These are phyloP conservation scores for Porphyrellus sp. DNA, from an alignment of 1,284 basidiomycete species.

Conservation along the genomic window DNA sequence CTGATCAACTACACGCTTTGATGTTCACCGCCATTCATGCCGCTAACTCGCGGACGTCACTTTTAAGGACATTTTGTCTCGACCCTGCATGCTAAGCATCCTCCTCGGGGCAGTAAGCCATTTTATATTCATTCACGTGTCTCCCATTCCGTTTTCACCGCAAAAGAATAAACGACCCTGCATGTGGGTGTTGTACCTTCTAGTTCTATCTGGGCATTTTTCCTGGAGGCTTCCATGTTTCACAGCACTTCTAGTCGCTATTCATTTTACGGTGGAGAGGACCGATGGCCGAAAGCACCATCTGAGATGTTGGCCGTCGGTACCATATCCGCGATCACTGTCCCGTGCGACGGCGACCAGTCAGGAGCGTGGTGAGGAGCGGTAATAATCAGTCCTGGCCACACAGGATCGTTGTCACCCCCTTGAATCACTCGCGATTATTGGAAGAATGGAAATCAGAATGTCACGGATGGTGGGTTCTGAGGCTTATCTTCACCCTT, in stretches of 20 bases:
- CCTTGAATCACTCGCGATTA: background rate
- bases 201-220: background rate
- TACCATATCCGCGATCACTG: background rate
- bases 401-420: background rate
- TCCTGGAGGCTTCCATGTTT: background rate
- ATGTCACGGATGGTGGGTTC: background rate
- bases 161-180: background rate
- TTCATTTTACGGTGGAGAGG: background rate
- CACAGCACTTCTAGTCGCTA: background rate
- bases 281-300: background rate
- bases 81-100: background rate
- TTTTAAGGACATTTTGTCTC: background rate
- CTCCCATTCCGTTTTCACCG: constrained; percentile 8
- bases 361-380: background rate
- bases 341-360: background rate
- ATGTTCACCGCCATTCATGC: background rate
- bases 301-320: background rate
- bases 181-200: background rate
- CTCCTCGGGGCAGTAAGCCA: background rate
- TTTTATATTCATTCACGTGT: background rate
- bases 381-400: background rate
- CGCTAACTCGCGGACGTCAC: background rate
- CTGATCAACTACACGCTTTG: background rate
- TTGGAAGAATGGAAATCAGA: background rate
- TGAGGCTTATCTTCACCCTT: background rate